Conservation (phyloP, 768 basidiomycete genomes). For the Trametes elegans region DNA sequence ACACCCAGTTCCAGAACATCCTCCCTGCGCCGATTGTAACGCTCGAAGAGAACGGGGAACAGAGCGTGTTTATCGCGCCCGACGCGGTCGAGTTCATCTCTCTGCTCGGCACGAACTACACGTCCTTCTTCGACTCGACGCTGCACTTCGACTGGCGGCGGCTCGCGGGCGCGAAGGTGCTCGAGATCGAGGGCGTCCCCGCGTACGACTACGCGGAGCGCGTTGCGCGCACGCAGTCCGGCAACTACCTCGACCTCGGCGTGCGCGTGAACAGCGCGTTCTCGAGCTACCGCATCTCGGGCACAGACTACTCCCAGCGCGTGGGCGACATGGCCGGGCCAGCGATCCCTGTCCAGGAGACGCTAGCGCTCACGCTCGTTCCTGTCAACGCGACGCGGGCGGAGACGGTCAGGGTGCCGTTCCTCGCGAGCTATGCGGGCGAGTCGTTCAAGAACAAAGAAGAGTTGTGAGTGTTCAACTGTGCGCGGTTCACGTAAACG, state of each 20-base stretch:
- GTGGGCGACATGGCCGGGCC: conserved; percentile 57
- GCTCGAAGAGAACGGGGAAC: conserved; percentile 44
- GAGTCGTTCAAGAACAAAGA: conserved; percentile 46
- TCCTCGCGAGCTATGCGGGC: conserved; percentile 47
- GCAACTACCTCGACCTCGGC: conserved; percentile 63
- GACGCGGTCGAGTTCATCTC: conserved; percentile 51
- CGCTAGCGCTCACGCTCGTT: conserved; percentile 47
- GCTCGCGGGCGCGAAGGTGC: conserved; percentile 57
- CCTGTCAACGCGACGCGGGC: conserved; percentile 42
- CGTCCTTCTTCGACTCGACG: conserved; percentile 45
- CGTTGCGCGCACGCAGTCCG: conserved; percentile 56
- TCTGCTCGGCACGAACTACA: conserved; percentile 45
- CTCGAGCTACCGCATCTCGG: too few species aligned
- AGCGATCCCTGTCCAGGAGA: conserved; percentile 43
- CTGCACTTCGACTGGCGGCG: conserved; percentile 59
- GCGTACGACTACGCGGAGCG: conserved; percentile 55
- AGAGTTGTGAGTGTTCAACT: conserved; percentile 43
- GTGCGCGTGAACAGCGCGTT: conserved; percentile 66
- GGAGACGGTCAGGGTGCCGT: conserved; percentile 54
- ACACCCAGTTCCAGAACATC: conserved; percentile 44
- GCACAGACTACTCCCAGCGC: conserved; percentile 52
- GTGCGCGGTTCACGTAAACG: background rate
- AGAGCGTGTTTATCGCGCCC: conserved; percentile 50
- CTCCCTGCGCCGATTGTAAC: conserved; percentile 56
- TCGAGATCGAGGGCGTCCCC: conserved; percentile 51